A percentile compares a stretch with the other conserved stretches of the same genome.
Evolutionary conservation across 192 early-diverging fungal genomes (phyloP).

Genomic region (Cetraspora pellucida): DNA sequence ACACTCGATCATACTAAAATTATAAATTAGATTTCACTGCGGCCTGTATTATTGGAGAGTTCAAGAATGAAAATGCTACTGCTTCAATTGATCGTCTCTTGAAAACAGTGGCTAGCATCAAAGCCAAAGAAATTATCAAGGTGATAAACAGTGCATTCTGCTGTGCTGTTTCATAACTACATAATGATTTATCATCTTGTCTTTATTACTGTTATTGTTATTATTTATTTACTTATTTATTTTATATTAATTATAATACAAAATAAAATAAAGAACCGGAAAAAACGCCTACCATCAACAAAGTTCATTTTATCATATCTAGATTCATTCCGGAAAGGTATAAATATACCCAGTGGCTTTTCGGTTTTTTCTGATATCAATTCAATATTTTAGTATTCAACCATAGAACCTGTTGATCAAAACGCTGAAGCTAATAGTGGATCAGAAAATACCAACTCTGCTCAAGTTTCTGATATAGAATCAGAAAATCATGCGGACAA

Average conservation of each 20-base stretch:
- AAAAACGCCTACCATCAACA: conserved; percentile 78
- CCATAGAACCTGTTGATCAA: background rate
- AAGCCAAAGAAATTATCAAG: conserved; percentile 76
- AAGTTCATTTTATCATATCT: conserved; percentile 93
- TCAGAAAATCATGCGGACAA: conserved; percentile 48
- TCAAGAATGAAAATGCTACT: conserved; percentile 82
- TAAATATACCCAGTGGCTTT: background rate
- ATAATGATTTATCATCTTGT: too few relatives aligned
- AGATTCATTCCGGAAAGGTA: conserved; percentile 80
- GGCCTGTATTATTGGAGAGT: conserved; percentile 92
- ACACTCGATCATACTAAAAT: background rate
- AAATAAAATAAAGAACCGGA: conserved; percentile 50
- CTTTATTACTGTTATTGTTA: too few relatives aligned
- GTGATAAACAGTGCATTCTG: conserved; percentile 15
- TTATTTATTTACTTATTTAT: conserved; percentile 1
- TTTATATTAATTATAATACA: too few relatives aligned
- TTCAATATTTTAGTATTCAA: background rate
- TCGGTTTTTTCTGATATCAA: background rate
- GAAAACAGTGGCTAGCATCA: conserved; percentile 75
- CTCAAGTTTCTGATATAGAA: conserved; percentile 20
- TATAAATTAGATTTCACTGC: conserved; percentile 74
- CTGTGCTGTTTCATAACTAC: background rate
- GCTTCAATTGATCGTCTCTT: conserved; percentile 86
- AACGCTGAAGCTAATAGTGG: background rate
- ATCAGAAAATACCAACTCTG: background rate